Evolutionary conservation across 257 asterid genomes (phyloP).

Genomic region (Solanum acaule): DNA sequence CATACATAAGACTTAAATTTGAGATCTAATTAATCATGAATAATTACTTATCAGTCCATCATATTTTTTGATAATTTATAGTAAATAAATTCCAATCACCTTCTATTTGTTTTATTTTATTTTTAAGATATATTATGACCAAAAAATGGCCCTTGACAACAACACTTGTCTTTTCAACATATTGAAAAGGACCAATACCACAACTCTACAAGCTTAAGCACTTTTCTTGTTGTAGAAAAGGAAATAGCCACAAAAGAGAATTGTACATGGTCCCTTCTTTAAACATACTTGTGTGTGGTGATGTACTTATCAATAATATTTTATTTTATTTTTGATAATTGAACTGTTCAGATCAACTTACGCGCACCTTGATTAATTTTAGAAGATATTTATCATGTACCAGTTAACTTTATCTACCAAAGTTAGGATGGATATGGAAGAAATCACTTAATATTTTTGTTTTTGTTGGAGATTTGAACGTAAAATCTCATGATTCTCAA

Average conservation of each 20-base stretch:
- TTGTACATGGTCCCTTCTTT: background rate
- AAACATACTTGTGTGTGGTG: background rate
- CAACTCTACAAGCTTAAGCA: background rate
- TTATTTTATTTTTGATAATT: background rate
- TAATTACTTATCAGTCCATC: rapidly evolving
- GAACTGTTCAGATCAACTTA: background rate
- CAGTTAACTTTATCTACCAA: background rate
- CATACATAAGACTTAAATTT: background rate
- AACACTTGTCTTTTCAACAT: background rate
- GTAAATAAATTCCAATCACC: background rate
- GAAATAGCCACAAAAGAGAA: background rate
- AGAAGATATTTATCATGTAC: rapidly evolving
- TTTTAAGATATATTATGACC: background rate
- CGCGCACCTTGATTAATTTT: background rate
- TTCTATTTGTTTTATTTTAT: background rate
- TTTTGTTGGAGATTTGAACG: background rate
- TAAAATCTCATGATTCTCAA: background rate
- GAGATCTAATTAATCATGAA: background rate
- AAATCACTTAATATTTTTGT: background rate
- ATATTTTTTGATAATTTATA: too few species aligned
- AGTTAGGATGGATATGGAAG: rapidly evolving
- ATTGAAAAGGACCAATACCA: background rate
- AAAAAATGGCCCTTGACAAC: background rate
- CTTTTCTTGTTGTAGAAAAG: background rate
- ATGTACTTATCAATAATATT: background rate